A percentile compares a stretch with the other conserved stretches of the same genome.
phyloP scores from a whole-genome alignment of 202 grass and related monocot genomes.

The Digitaria exilis region DNA sequence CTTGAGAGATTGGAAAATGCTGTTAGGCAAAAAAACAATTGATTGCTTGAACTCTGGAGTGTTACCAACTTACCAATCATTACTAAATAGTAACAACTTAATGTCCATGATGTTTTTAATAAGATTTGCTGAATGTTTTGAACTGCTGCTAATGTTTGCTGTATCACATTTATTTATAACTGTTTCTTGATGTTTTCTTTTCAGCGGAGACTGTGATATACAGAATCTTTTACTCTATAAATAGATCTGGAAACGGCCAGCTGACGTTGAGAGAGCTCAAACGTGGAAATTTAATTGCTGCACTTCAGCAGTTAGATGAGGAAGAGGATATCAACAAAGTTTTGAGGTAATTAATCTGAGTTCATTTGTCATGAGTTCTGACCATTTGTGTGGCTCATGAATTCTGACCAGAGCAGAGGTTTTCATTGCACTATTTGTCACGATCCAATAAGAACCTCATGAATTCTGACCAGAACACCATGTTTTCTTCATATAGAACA shows the following conservation, averaged over 20 bases:
- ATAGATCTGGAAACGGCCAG: slow-evolving; percentile 94
- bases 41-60: slow-evolving; percentile 2
- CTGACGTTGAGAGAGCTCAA: slow-evolving; percentile 95
- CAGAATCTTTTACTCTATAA: slow-evolving; percentile 99
- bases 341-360: slow-evolving; percentile 68
- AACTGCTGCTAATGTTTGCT: not conserved
- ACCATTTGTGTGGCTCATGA: slow-evolving; percentile 11
- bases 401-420: not conserved
- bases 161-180: slow-evolving; percentile 32
- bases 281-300: slow-evolving; percentile 96
- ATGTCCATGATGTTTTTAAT: not conserved
- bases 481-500: slow-evolving; percentile 1
- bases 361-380: slow-evolving; percentile 20
- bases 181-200: slow-evolving; percentile 48
- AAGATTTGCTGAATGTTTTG: not conserved
- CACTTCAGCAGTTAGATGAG: slow-evolving; percentile 94
- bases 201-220: slow-evolving; percentile 99
- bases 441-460: too few relatives aligned
- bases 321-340: slow-evolving; percentile 99
- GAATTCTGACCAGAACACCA: too few relatives aligned
- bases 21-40: not conserved
- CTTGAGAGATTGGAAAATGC: slow-evolving; percentile 3
- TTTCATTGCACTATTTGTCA: slow-evolving; percentile 13
- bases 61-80: not conserved
- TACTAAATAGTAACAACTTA: not conserved